Base-by-base conservation (phyloP, 768 basidiomycete genomes). In the Boletus rubropictus region DNA sequence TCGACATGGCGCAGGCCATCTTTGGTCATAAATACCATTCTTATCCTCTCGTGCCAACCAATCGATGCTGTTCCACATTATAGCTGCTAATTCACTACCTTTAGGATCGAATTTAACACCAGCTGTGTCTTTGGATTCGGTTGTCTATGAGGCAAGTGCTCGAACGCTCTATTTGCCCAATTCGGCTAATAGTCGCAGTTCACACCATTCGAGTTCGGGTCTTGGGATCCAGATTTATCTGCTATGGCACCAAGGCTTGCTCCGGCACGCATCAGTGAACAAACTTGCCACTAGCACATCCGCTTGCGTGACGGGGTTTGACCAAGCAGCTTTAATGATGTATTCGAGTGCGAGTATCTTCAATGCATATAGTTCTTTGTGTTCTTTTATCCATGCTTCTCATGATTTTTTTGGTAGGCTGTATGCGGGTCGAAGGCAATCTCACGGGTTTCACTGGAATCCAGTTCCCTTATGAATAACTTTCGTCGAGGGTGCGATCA, bases 331-430 rank as follows among this genome's bases (percentile, higher is more conserved):
- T 0, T 91, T 88, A 60, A 61, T 90, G 28, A 83, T 88, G 72
- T 89, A 85, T 8, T 79, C 79, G 3, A 88, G 86, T 31, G 78
- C 85, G 15, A 82, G 76, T 54, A 61, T 85, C 21, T 86, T 86
- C 66, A 82, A 81, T 53, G 81, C 79, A 52, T 46, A 69, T 52
- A 7, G 4, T 22, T 29, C 12, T 35, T 41, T 25, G 12, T 20
- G 7, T 7, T 32, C 4, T 22, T 10, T 46, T 17, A 0, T 21
- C 2, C 24, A 9, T 17, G 5, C 25, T 29, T 31, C 33, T 48
- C 29, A 49, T 21, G 12, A 42, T 15, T 36, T 8, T n/a, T 53
- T 22, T 46, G 78, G 78, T 74, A 79, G 77, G 64, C 73, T 18
- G 54, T 81, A 2, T 70, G 82, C 54, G 72, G 64, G 1, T 51